Base-by-base conservation (phyloP, 1,139 yeast species). In the Hyphopichia khmerensis region DNA sequence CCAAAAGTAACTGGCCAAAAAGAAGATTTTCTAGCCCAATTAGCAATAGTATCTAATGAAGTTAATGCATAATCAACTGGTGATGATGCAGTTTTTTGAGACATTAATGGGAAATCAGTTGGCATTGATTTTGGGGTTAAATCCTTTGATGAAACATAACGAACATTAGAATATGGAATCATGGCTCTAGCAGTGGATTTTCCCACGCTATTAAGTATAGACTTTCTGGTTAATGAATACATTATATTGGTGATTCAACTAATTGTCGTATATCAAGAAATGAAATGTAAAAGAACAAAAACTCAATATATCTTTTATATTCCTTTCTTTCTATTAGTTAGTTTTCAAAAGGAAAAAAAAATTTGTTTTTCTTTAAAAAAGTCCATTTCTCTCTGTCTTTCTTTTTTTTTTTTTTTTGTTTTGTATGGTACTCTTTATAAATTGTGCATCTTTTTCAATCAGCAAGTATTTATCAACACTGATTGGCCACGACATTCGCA, bases 1-100 rank as follows among this genome's bases (percentile, higher is more conserved):
- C 96, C 96, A 66, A 88, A 88, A 39, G 96, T 88, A 41, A 87
- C 95, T 13, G 96, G 96, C 96, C 96, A 88, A 66, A 88, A 87
- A 4, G 95, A 85, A 27, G 95, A 88, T 62, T 87, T 90, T 65
- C 96, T 80, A 2, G 95, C 95, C 96, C 96, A 88, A 70, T 85
- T 86, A 53, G 91, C 93, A 52, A 87, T 80, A 47, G 84, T 81
- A 60, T 88, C 96, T 53, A 87, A 71, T 23, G 93, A 80, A n/a
- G 96, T 87, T 60, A 87, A 75, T 7, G 90, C 93, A 57, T 88
- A 87, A 67, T 88, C 96, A 49, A 87, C 67, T 15, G 87, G 84
- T 35, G 72, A 61, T 17, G 66, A 57, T 14, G 75, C 74, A 14
- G 69, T 65, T 52, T 70, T 71, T 51, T 73, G 65, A 37, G 75